Percentiles rank a stretch among this genome's conserved stretches.
Conservation (phyloP, 208 protist genomes). For the Tritrichomonas foetus region DNA sequence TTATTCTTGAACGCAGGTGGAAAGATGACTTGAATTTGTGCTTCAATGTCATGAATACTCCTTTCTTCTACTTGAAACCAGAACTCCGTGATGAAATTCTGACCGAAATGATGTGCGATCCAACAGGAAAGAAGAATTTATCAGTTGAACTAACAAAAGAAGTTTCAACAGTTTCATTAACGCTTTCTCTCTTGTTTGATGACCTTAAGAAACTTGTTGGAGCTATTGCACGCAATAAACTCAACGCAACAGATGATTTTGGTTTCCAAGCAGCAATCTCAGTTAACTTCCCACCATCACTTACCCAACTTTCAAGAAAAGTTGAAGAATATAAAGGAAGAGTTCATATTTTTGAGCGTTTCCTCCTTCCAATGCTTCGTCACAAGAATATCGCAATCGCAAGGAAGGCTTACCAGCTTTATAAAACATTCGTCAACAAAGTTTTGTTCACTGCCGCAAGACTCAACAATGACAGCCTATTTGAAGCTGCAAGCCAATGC, state of each 20-base stretch:
- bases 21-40: not conserved
- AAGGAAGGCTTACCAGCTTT: not conserved
- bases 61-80: not conserved
- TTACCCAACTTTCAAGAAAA: not conserved
- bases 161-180: not conserved
- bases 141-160: not conserved
- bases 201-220: not conserved
- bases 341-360: not conserved
- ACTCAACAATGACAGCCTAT: not conserved
- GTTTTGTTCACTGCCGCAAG: not conserved
- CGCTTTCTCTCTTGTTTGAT: not conserved
- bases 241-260: not conserved
- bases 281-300: not conserved
- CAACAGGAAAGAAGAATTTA: not conserved
- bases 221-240: not conserved
- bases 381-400: not conserved
- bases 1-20: not conserved
- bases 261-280: not conserved
- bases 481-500: not conserved
- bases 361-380: not conserved
- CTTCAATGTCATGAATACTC: not conserved
- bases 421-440: not conserved
- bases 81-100: not conserved
- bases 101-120: not conserved
- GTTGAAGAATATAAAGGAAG: not conserved